Conservation (phyloP, 2,329 filamentous ascomycete species). For the Pestalotiopsis sp. region DNA sequence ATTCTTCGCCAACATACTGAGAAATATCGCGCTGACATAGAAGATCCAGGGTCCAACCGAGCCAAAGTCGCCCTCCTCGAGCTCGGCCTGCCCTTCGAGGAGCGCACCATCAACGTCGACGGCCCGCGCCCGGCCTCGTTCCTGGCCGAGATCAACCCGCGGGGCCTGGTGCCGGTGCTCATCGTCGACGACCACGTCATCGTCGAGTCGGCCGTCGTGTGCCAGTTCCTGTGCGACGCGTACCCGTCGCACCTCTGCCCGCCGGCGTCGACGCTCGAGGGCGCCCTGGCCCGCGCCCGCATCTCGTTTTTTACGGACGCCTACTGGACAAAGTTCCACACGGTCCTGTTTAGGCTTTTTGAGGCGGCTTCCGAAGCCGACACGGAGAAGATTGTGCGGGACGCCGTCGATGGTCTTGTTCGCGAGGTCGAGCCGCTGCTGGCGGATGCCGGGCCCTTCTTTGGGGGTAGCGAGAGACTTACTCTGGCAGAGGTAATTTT, state of each 20-base stretch:
- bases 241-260: constrained; percentile 14
- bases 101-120: constrained; percentile 15
- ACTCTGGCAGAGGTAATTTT: constrained; percentile 16
- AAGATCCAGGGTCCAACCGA: constrained; percentile 16
- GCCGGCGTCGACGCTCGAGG: constrained; percentile 7
- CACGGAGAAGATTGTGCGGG: constrained; percentile 8
- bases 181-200: constrained; percentile 10
- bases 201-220: constrained; percentile 16
- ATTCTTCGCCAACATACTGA: too few species aligned
- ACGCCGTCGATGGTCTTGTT: constrained; percentile 11
- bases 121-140: constrained; percentile 13
- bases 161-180: constrained; percentile 14
- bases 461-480: constrained; percentile 12
- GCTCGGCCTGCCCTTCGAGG: constrained; percentile 14
- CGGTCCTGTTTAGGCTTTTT: constrained; percentile 13
- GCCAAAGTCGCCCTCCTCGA: constrained; percentile 13
- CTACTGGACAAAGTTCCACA: constrained; percentile 15
- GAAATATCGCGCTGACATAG: background rate
- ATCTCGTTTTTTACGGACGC: constrained; percentile 17
- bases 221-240: constrained; percentile 14
- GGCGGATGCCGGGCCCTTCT: constrained; percentile 14
- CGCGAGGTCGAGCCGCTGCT: constrained; percentile 15
- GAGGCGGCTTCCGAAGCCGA: constrained; percentile 10
- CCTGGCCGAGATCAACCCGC: constrained; percentile 14
- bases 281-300: constrained; percentile 14